These are phyloP conservation scores for Geoglossum cookeanum DNA, from an alignment of 2,329 filamentous ascomycete species.

Conservation along the genomic window DNA sequence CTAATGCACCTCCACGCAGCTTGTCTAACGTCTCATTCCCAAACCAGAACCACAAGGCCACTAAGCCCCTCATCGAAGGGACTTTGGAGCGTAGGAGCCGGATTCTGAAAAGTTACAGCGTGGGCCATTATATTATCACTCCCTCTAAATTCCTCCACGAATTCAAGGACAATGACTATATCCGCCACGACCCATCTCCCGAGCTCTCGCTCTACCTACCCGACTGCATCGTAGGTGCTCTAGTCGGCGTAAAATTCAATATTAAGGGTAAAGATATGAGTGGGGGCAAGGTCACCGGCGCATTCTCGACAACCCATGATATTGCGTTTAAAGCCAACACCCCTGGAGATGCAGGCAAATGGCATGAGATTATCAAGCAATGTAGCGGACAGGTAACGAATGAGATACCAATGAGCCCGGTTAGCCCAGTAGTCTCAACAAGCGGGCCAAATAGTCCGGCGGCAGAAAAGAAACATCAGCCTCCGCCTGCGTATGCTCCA, in stretches of 20 bases:
- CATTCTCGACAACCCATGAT: conserved; percentile 62
- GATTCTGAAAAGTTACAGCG: conserved; percentile 63
- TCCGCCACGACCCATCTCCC: conserved; percentile 53
- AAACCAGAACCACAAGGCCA: conserved; percentile 69
- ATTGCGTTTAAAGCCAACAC: conserved; percentile 77
- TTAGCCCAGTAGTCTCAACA: neutral
- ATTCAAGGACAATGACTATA: conserved; percentile 79
- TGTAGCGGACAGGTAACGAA: conserved; percentile 15
- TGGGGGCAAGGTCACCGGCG: conserved; percentile 57
- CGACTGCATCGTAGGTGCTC: conserved; percentile 59
- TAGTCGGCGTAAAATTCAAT: conserved; percentile 68
- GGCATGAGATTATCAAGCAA: conserved; percentile 50
- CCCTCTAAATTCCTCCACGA: conserved; percentile 81
- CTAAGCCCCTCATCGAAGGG: conserved; percentile 70
- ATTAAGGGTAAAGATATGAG: conserved; percentile 88
- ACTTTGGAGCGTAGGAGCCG: conserved; percentile 79
- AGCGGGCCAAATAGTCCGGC: conserved; percentile 20
- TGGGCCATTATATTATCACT: conserved; percentile 79
- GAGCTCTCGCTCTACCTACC: conserved; percentile 85
- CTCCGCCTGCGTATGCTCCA: conserved; percentile 5
- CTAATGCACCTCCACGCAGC: conserved; percentile 51
- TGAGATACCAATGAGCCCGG: conserved; percentile 17
- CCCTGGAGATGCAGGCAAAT: conserved; percentile 59
- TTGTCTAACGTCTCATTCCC: conserved; percentile 63
- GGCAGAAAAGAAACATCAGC: conserved; percentile 11